Percentiles rank a stretch among this genome's conserved stretches.
Conservation (phyloP, 2,329 filamentous ascomycete species). For the Cytospora piceae region DNA sequence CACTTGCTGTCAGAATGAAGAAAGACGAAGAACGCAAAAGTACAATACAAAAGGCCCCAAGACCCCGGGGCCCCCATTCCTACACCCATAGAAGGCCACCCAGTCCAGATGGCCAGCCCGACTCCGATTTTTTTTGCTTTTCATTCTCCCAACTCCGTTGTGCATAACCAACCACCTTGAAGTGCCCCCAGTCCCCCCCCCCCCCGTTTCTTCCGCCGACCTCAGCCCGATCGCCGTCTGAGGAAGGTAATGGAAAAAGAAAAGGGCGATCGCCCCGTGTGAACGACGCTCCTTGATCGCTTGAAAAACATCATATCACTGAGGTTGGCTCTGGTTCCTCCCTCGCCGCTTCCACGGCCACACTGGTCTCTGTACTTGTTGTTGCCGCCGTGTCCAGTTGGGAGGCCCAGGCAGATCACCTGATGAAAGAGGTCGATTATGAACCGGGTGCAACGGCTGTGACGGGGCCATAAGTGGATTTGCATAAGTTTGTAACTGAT, state of each 20-base stretch:
- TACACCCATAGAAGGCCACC: neutral
- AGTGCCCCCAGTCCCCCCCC: neutral
- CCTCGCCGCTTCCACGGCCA: neutral
- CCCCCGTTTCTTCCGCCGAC: neutral
- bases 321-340: neutral
- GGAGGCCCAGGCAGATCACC: neutral
- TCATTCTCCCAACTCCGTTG: slow-evolving; percentile 26
- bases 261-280: neutral
- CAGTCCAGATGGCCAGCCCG: neutral
- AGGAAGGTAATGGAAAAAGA: neutral
- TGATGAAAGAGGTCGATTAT: neutral
- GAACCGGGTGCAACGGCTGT: neutral
- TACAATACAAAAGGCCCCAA: slow-evolving; percentile 21
- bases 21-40: slow-evolving; percentile 26
- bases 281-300: neutral
- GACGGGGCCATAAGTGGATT: neutral
- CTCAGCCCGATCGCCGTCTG: no score
- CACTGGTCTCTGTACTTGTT: neutral
- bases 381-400: neutral
- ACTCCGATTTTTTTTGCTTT: neutral
- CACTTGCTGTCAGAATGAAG: slow-evolving; percentile 11
- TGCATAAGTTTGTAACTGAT: neutral
- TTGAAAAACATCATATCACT: neutral
- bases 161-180: slow-evolving; percentile 8
- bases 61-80: slow-evolving; percentile 5